A percentile compares a stretch with the other conserved stretches of the same genome.
phyloP scores from a whole-genome alignment of 768 basidiomycete genomes.

The Scleroderma citrinum region DNA sequence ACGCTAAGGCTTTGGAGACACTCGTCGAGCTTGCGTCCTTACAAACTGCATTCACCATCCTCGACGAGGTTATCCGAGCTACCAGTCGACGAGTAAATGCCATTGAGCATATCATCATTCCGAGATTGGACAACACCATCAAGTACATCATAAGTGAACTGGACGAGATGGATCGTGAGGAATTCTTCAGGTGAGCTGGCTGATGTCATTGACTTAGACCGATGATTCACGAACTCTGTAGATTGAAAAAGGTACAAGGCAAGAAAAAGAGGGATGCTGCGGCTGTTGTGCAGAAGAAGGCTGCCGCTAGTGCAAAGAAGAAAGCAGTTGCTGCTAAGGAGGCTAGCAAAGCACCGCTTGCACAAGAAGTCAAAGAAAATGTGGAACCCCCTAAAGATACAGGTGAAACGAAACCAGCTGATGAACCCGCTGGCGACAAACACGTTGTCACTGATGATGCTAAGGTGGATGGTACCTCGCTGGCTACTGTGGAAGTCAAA shows the following conservation, averaged over 20 bases:
- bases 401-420: constrained; percentile 14
- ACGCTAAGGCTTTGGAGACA: constrained; percentile 95
- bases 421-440: not conserved
- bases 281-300: constrained; percentile 23
- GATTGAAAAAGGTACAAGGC: constrained; percentile 94
- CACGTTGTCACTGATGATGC: constrained; percentile 2
- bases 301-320: not conserved
- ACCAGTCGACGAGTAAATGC: constrained; percentile 99
- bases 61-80: constrained; percentile 98
- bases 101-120: constrained; percentile 96
- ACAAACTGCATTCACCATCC: constrained; percentile 96
- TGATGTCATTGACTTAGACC: not conserved
- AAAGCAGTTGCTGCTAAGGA: not conserved
- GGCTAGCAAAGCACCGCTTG: not conserved
- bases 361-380: constrained; percentile 23
- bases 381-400: constrained; percentile 24
- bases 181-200: constrained; percentile 72
- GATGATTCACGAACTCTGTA: constrained; percentile 25
- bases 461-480: not conserved
- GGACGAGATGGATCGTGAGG: constrained; percentile 97
- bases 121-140: constrained; percentile 93
- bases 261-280: constrained; percentile 90
- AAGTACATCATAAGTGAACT: constrained; percentile 96
- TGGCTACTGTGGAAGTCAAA: not conserved
- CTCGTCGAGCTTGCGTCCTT: constrained; percentile 95